A percentile compares a stretch with the other conserved stretches of the same genome.
Evolutionary conservation across 2,329 filamentous ascomycete genomes (phyloP).

Genomic region (Raffaelea ambrosiae): DNA sequence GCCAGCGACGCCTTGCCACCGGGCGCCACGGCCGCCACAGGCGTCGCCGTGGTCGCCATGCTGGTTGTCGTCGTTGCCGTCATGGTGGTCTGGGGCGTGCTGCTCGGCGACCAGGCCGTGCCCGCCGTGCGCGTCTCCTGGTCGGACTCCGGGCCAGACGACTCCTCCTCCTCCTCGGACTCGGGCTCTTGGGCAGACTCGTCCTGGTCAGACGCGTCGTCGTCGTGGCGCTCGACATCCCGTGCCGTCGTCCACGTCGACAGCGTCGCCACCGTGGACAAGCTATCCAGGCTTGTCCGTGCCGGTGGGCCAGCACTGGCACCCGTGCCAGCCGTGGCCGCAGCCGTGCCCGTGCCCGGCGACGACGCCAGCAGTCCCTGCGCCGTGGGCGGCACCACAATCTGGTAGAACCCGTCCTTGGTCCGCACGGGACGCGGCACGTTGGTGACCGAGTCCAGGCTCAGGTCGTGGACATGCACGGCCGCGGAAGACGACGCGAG

Average conservation of each 20-base stretch:
- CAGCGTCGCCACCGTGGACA: conserved; percentile 27
- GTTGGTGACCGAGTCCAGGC: conserved; percentile 46
- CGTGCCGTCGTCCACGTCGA: conserved; percentile 43
- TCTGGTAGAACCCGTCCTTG: conserved; percentile 51
- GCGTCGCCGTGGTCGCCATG: conserved; percentile 15
- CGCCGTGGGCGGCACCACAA: no score
- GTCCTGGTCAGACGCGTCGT: conserved; percentile 23
- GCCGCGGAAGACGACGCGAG: no score
- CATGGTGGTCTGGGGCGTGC: conserved; percentile 28
- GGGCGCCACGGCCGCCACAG: background rate
- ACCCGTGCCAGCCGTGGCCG: background rate
- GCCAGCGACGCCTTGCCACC: background rate
- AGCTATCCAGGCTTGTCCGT: conserved; percentile 33
- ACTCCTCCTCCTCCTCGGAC: conserved; percentile 22
- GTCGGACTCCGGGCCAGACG: conserved; percentile 23
- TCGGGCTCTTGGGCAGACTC: conserved; percentile 35
- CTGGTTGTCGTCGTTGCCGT: conserved; percentile 28
- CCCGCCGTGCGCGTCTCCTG: conserved; percentile 30
- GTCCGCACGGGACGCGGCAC: conserved; percentile 41
- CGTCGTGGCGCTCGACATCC: conserved; percentile 22
- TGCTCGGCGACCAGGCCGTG: conserved; percentile 41
- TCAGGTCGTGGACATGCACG: conserved; percentile 27
- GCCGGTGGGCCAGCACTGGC: background rate
- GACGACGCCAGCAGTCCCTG: no score
- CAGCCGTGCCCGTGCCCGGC: conserved; percentile 6